Conservation (phyloP, 2,329 filamentous ascomycete genomes). For the Xylariaceae sp. region DNA sequence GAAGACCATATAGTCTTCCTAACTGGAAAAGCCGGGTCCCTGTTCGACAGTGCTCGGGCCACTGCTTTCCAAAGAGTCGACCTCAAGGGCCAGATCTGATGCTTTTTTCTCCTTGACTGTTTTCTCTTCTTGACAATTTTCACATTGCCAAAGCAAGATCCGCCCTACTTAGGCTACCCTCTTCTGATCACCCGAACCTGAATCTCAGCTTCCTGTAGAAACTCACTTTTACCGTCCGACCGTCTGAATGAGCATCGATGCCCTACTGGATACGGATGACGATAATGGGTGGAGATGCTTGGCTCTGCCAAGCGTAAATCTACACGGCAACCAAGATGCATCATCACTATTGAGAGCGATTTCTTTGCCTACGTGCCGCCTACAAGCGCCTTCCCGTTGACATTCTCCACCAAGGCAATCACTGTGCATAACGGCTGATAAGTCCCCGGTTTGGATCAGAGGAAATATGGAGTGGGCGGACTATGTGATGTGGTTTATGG, state of each 20-base stretch:
- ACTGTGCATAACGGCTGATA: too few species aligned
- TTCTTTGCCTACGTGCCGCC: neutral
- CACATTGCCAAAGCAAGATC: too few species aligned
- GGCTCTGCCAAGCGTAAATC: slow-evolving; percentile 14
- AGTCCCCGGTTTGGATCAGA: too few species aligned
- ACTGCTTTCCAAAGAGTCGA: slow-evolving; percentile 83
- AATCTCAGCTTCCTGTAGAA: too few species aligned
- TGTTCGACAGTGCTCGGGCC: slow-evolving; percentile 71
- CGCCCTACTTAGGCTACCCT: too few species aligned
- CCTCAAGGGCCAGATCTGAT: slow-evolving; percentile 94
- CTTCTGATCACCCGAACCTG: too few species aligned
- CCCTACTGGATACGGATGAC: neutral
- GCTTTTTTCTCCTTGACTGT: slow-evolving; percentile 12
- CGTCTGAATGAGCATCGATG: too few species aligned
- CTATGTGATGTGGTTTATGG: too few species aligned
- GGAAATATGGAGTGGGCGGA: neutral
- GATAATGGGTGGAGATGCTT: slow-evolving; percentile 12
- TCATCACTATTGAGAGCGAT: slow-evolving; percentile 13
- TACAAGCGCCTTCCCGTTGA: too few species aligned
- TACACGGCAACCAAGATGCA: slow-evolving; percentile 12
- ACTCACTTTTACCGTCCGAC: too few species aligned
- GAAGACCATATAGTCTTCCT: slow-evolving; percentile 69
- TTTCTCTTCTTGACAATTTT: slow-evolving; percentile 3
- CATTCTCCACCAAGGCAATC: neutral
- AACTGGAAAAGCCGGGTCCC: slow-evolving; percentile 64